Base-by-base conservation (phyloP, 1,139 yeast genomes). In the Zygoascus sp. region DNA sequence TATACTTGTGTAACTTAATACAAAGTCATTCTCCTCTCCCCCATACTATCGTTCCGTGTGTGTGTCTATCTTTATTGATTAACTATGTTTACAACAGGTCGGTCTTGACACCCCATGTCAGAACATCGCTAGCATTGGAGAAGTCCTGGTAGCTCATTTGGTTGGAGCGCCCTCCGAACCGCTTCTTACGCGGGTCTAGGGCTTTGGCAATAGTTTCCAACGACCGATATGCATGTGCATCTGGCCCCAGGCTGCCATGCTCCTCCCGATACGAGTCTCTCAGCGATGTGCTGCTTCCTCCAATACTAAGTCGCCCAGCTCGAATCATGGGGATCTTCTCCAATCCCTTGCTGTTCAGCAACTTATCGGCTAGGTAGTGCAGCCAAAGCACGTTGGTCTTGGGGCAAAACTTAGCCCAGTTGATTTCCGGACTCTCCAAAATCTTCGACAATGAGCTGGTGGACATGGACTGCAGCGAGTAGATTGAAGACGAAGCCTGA, bases 311-410 rank as follows among this genome's bases (percentile, higher is more conserved):
- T n/a, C 61, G 50, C 6, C 61, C 64, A n/a, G 58, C 50, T 10
- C 58, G 47, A 0, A 61, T 51, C 15, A 54, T 45, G 19, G 52
- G 48, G 16, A 58, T 54, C 17, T 52, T 53, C 32, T 52, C 51
- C 21, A 68, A 57, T 2, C 64, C 65, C 50, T 74, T 74, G 48
- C 58, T 62, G 45, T 68, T 61, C n/a, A 74, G 46, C 48, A 75
- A 58, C 48, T 70, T 66, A 49, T 72, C 72, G 15, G 65, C 66
- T 13, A 76, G 56, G 54, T 75, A 75, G 53, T 74, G 76, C 40
- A 75, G 62, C 80, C 80, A 76, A 37, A 73, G 53, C 5, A 75
- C 64, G 52, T 76, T 76, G n/a, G 78, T 73, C 21, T 58, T 58
- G 1, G 77, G 74, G 48, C 67, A 65, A 49, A 60, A 65, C 17